These are phyloP conservation scores for Fusarium veterinarium DNA, from an alignment of 2,329 filamentous ascomycete species.

Conservation along the genomic window DNA sequence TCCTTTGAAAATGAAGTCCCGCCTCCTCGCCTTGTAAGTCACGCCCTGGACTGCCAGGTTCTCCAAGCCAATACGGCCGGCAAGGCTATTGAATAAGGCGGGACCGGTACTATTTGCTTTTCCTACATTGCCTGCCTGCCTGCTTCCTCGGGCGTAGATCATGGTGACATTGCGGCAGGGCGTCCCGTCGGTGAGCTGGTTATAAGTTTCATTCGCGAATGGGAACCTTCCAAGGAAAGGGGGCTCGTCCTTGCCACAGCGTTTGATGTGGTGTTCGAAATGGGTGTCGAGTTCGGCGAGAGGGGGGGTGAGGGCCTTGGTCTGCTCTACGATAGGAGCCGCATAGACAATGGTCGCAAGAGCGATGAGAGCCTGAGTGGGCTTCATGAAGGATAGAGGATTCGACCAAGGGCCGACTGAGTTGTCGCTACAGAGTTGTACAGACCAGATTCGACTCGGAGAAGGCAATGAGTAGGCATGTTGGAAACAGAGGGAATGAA, in stretches of 20 bases:
- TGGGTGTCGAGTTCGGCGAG: not conserved
- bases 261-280: not conserved
- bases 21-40: not conserved
- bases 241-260: not conserved
- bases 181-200: constrained; percentile 2
- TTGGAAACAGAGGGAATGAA: not conserved
- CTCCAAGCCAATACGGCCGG: not conserved
- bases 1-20: not conserved
- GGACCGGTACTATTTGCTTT: not conserved
- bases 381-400: not conserved
- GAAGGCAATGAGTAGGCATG: rapidly evolving
- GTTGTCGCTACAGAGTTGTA: not conserved
- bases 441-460: rapidly evolving
- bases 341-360: constrained; percentile 1
- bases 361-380: not conserved
- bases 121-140: constrained; percentile 2
- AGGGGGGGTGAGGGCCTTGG: not conserved
- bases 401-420: not conserved
- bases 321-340: not conserved
- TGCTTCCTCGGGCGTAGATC: constrained; percentile 4
- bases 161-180: constrained; percentile 3
- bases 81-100: not conserved
- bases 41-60: constrained; percentile 7
- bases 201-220: not conserved
- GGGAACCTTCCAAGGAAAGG: not conserved